These are phyloP conservation scores for Xylaria sp. DNA, from an alignment of 2,329 filamentous ascomycete species.

Conservation along the genomic window DNA sequence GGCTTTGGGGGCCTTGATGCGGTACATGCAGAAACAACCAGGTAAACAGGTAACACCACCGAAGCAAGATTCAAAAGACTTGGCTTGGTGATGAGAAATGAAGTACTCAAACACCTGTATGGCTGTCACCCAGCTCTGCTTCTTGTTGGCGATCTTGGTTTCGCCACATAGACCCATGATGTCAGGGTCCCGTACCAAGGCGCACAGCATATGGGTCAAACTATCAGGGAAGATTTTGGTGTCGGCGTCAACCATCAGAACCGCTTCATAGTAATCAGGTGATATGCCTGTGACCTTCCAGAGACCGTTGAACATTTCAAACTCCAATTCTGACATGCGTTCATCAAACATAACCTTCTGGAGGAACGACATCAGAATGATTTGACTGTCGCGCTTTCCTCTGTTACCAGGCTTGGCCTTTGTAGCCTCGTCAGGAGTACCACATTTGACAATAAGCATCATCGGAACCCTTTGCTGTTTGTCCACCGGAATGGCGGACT, in stretches of 20 bases:
- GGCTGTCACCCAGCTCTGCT: slow-evolving; percentile 91
- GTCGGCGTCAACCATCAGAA: slow-evolving; percentile 99
- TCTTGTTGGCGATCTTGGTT: slow-evolving; percentile 99
- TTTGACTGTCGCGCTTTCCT: slow-evolving; percentile 98
- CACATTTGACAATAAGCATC: slow-evolving; percentile 96
- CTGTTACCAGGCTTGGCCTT: slow-evolving; percentile 94
- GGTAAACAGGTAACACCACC: slow-evolving; percentile 98
- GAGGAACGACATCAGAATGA: slow-evolving; percentile 98
- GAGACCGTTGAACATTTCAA: slow-evolving; percentile 98
- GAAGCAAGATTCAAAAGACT: slow-evolving; percentile 98
- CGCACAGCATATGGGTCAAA: slow-evolving; percentile 97
- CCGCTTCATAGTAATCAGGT: slow-evolving; percentile 96
- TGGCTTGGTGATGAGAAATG: slow-evolving; percentile 96
- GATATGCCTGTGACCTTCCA: slow-evolving; percentile 99
- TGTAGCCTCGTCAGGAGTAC: slow-evolving; percentile 84
- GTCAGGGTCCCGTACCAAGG: slow-evolving; percentile 98
- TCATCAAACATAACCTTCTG: slow-evolving; percentile 99
- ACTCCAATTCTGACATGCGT: slow-evolving; percentile 98
- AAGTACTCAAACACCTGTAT: slow-evolving; percentile 99
- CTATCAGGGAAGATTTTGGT: slow-evolving; percentile 99
- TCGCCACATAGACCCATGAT: slow-evolving; percentile 99
- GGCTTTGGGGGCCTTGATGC: slow-evolving; percentile 98
- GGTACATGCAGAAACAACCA: slow-evolving; percentile 99
- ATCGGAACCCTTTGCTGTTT: slow-evolving; percentile 98
- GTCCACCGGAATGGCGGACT: slow-evolving; percentile 81